Conservation (phyloP, 352 stramenopile species). For the Phytophthora vignae region DNA sequence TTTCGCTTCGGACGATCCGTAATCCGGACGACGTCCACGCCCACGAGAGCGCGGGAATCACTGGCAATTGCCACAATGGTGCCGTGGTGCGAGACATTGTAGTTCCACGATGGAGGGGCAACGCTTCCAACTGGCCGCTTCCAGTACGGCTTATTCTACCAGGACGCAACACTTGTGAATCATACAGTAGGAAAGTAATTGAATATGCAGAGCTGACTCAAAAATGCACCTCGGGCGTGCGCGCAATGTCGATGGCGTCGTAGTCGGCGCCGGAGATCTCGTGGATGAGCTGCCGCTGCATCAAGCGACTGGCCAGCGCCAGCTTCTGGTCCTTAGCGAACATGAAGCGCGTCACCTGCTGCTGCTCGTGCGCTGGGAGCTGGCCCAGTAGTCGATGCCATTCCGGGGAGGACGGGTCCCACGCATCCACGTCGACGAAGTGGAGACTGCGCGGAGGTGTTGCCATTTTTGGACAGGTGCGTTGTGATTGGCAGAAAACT, state of each 20-base stretch:
- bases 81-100: slow-evolving; percentile 84
- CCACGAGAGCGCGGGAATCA: slow-evolving; percentile 50
- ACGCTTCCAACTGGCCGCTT: slow-evolving; percentile 7
- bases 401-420: slow-evolving; percentile 41
- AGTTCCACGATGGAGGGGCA: slow-evolving; percentile 64
- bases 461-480: not conserved
- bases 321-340: slow-evolving; percentile 76
- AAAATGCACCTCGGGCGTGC: slow-evolving; percentile 61
- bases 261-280: slow-evolving; percentile 44
- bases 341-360: slow-evolving; percentile 63
- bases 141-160: slow-evolving; percentile 76
- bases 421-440: slow-evolving; percentile 57
- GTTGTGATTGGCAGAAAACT: not conserved
- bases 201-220: not conserved
- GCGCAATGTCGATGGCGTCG: slow-evolving; percentile 51
- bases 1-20: slow-evolving; percentile 53
- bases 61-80: slow-evolving; percentile 71
- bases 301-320: slow-evolving; percentile 67
- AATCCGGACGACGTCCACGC: slow-evolving; percentile 76
- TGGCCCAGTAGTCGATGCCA: slow-evolving; percentile 46
- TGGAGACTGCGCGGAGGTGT: slow-evolving; percentile 18
- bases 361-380: slow-evolving; percentile 51
- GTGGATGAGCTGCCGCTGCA: slow-evolving; percentile 63
- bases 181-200: not conserved
- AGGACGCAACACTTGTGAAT: slow-evolving; percentile 1